These are phyloP conservation scores for Solanum chaucha DNA, from an alignment of 257 asterid species.

Conservation along the genomic window DNA sequence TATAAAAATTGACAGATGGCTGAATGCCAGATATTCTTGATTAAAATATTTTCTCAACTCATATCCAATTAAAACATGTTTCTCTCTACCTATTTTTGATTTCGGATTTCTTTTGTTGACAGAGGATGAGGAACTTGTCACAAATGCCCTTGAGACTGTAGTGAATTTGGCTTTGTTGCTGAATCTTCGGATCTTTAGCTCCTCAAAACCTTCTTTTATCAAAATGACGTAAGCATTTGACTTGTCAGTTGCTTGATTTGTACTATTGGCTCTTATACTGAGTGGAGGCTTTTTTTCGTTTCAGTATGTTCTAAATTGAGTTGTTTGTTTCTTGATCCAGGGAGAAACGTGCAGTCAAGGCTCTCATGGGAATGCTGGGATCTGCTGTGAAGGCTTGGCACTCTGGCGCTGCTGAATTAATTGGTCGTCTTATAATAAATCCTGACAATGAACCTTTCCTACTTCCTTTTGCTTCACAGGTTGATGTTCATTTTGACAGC, in stretches of 20 bases:
- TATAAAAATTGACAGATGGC: neutral
- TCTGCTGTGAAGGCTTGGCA: constrained; percentile 93
- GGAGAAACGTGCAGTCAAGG: constrained; percentile 83
- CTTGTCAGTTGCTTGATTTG: neutral
- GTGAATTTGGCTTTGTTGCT: constrained; percentile 81
- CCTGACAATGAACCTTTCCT: constrained; percentile 92
- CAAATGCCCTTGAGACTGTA: constrained; percentile 79
- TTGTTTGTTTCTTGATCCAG: constrained; percentile 21
- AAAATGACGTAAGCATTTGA: constrained; percentile 61
- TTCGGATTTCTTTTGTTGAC: constrained; percentile 10
- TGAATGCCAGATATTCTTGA: neutral
- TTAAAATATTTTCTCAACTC: neutral
- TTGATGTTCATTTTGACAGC: constrained; percentile 7
- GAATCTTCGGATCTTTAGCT: constrained; percentile 89
- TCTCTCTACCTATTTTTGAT: neutral
- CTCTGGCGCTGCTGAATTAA: constrained; percentile 88
- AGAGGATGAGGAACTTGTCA: constrained; percentile 98
- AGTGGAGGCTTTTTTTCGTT: neutral
- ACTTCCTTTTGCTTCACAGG: constrained; percentile 89
- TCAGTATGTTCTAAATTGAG: neutral
- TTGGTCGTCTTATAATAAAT: constrained; percentile 87
- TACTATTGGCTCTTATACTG: neutral
- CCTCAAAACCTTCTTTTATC: constrained; percentile 76
- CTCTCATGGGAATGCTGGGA: constrained; percentile 83
- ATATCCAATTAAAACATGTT: neutral